Evolutionary conservation across 2,329 filamentous ascomycete genomes (phyloP).

Genomic region (Paraphoma sp.): DNA sequence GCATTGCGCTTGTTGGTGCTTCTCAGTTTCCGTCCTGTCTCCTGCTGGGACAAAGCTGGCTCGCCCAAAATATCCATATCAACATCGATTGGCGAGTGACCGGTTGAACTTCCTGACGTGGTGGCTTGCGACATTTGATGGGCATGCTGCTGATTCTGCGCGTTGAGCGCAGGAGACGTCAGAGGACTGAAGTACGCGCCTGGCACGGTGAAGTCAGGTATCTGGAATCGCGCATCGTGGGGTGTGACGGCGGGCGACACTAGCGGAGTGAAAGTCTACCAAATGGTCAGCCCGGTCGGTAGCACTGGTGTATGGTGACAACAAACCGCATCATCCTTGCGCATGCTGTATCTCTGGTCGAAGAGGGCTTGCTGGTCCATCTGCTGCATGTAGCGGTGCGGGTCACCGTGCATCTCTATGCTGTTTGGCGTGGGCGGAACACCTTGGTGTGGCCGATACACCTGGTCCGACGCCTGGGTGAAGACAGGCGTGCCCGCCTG

Average conservation of each 20-base stretch:
- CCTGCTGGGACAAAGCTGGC: conserved; percentile 43
- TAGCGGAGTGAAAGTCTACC: conserved; percentile 81
- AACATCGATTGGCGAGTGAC: conserved; percentile 54
- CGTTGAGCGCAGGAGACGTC: conserved; percentile 79
- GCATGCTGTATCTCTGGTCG: conserved; percentile 68
- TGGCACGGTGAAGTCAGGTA: conserved; percentile 66
- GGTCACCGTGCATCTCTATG: conserved; percentile 72
- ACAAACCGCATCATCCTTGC: conserved; percentile 73
- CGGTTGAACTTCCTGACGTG: conserved; percentile 59
- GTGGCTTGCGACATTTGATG: conserved; percentile 48
- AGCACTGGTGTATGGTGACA: conserved; percentile 1
- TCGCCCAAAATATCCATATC: conserved; percentile 55
- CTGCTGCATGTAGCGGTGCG: conserved; percentile 64
- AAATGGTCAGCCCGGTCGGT: conserved; percentile 25
- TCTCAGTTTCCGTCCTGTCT: conserved; percentile 50
- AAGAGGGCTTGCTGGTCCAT: conserved; percentile 67
- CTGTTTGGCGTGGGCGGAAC: conserved; percentile 83
- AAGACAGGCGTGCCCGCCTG: conserved; percentile 47
- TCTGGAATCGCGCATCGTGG: conserved; percentile 71
- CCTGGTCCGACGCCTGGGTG: conserved; percentile 50
- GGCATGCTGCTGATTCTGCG: conserved; percentile 60
- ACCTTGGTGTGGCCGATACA: conserved; percentile 62
- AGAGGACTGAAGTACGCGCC: conserved; percentile 82
- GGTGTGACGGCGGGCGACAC: conserved; percentile 86
- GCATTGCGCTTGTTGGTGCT: conserved; percentile 56